Base-by-base conservation (phyloP, 2,329 filamentous ascomycete species). In the Calonectria multiphialidica region DNA sequence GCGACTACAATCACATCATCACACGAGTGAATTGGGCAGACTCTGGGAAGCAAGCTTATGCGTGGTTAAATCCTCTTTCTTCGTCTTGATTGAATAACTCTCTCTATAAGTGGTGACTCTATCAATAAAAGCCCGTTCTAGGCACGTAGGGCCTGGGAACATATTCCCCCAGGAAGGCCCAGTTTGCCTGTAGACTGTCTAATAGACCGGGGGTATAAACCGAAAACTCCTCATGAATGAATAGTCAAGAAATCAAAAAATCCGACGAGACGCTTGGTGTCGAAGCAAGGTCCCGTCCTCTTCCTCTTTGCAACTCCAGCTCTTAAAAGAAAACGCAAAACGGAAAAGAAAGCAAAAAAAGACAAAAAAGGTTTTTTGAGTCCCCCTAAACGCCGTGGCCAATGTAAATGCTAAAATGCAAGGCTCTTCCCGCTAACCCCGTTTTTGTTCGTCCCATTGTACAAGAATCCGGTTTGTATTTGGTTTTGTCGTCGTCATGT, bases 181-280 rank as follows among this genome's bases (percentile, higher is more conserved):
- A 72, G 61, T 50, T 73, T 70, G 76, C 77, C 70, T 61, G 72
- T 78, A 70, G 66, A 79, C 72, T 80, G 76, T 80, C 78, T 80
- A 80, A 77, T 79, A 80, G 78, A 78, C 78, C 78, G 77, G 78
- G 78, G 78, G 47, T 50, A 50, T 79, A 79, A 69, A 76, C 77
- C 75, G 70, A 79, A 74, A 78, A 79, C 78, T 79, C 78, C 78
- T 74, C 50, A 35, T 72, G 75, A 77, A 66, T 44, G 47, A 67
- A 66, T 67, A 73, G 72, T 47, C 64, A 73, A 66, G 50, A 69
- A 71, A 55, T 35, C 35, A 49, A 57, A 15, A 49, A 57, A 15
- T 30, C 42, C 35, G 23, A 65, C 21, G 62, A 53, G 33, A 44
- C 21, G n/a, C 21, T n/a, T 63, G 21, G 28, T n/a, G 40, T 55